phyloP scores from a whole-genome alignment of 2,329 filamentous ascomycete species.

The Aspergillus cejpii region DNA sequence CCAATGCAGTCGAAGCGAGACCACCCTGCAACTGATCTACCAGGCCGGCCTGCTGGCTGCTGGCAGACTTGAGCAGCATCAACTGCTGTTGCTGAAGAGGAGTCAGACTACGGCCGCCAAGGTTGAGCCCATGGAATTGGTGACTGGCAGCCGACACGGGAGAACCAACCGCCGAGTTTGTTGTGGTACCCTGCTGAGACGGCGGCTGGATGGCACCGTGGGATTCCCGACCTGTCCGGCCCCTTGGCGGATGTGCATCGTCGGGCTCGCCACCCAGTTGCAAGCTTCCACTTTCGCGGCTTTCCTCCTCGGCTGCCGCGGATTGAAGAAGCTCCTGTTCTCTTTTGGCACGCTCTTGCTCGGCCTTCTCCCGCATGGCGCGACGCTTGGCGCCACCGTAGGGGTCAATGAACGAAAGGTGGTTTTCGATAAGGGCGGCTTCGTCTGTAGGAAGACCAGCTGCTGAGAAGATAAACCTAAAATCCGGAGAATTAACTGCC shows the following conservation, averaged over 20 bases:
- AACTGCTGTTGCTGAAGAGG: slow-evolving; percentile 72
- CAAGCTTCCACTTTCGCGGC: slow-evolving; percentile 74
- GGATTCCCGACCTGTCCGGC: slow-evolving; percentile 50
- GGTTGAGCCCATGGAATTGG: slow-evolving; percentile 51
- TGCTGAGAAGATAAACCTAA: slow-evolving; percentile 50
- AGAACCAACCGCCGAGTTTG: slow-evolving; percentile 38
- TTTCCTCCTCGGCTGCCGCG: slow-evolving; percentile 58
- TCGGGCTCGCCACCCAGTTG: slow-evolving; percentile 91
- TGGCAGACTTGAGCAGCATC: slow-evolving; percentile 54
- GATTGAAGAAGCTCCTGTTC: slow-evolving; percentile 51
- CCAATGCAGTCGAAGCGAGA: slow-evolving; percentile 29
- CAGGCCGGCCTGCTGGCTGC: slow-evolving; percentile 56
- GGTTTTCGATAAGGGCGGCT: slow-evolving; percentile 48
- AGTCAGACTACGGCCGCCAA: slow-evolving; percentile 66
- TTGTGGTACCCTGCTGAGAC: slow-evolving; percentile 57
- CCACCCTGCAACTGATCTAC: slow-evolving; percentile 35
- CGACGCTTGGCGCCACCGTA: slow-evolving; percentile 76
- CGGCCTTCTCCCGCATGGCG: slow-evolving; percentile 63
- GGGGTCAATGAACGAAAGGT: slow-evolving; percentile 74
- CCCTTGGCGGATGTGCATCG: slow-evolving; percentile 54
- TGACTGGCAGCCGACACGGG: slow-evolving; percentile 37
- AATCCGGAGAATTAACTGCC: slow-evolving; percentile 44
- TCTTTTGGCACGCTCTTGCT: slow-evolving; percentile 52
- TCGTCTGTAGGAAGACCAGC: slow-evolving; percentile 44
- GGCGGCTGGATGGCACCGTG: slow-evolving; percentile 67